These are phyloP conservation scores for Chaetothyriales sp. DNA, from an alignment of 2,329 filamentous ascomycete genomes.

Conservation along the genomic window DNA sequence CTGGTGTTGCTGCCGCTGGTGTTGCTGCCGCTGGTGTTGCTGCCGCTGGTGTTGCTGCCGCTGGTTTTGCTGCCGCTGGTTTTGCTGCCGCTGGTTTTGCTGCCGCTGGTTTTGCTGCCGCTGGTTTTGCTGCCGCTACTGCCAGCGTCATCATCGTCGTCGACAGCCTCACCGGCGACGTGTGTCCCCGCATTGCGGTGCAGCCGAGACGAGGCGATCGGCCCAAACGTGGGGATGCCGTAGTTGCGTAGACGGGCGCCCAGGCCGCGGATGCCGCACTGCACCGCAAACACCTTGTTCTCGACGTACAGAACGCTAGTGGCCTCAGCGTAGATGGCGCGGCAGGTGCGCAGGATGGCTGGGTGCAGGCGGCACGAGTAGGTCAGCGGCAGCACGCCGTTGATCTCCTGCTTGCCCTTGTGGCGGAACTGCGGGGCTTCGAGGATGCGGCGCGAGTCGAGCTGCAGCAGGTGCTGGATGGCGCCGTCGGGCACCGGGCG, in stretches of 20 bases:
- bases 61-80: neutral
- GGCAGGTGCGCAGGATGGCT: slow-evolving; percentile 9
- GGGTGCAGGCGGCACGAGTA: slow-evolving; percentile 8
- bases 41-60: too few species aligned
- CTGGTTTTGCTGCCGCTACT: neutral
- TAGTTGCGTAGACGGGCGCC: slow-evolving; percentile 12
- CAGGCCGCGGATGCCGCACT: slow-evolving; percentile 11
- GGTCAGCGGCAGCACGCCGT: slow-evolving; percentile 8
- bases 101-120: too few species aligned
- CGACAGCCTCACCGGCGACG: neutral
- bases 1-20: neutral
- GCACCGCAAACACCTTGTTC: slow-evolving; percentile 11
- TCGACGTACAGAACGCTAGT: slow-evolving; percentile 8
- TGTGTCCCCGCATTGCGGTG: neutral
- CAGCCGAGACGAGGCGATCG: slow-evolving; percentile 5
- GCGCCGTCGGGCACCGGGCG: slow-evolving; percentile 6
- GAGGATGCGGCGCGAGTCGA: slow-evolving; percentile 10
- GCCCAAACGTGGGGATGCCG: slow-evolving; percentile 10
- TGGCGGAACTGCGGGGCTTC: slow-evolving; percentile 12
- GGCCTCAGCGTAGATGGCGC: slow-evolving; percentile 8
- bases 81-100: neutral
- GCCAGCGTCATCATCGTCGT: neutral
- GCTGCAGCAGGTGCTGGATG: slow-evolving; percentile 5
- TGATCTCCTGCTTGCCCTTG: slow-evolving; percentile 12
- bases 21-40: too few species aligned